Base-by-base conservation (phyloP, 2,329 filamentous ascomycete species). In the Claviceps monticola region DNA sequence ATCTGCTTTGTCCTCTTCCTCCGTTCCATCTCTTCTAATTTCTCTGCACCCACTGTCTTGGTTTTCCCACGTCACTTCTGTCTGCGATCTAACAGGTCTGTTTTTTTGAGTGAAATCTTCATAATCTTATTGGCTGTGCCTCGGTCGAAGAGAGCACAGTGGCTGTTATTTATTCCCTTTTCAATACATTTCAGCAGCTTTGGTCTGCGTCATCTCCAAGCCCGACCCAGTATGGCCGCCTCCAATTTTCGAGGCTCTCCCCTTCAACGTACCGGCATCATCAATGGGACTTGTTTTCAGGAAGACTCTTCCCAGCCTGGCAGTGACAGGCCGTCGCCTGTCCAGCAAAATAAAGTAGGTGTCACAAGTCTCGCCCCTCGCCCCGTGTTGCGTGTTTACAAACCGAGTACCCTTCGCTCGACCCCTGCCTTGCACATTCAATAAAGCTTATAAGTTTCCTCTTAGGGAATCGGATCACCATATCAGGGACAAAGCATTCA, bases 401-500 rank as follows among this genome's bases (percentile, higher is more conserved):
- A 34, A 11, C 6, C 23, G 29, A 34, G 16, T 45, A n/a, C 3
- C 44, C 19, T 46, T 34, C 29, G 4, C 13, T 13, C 29, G 3
- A 11, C 13, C 11, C 4, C 6, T 9, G 16, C 39, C 11, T 43
- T 13, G 13, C 19, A 43, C 11, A 43, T 13, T 43, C 29, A 37
- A 14, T 19, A 43, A 29, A 13, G 23, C 21, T 42, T 42, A 49
- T 39, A 23, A 11, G 42, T 19, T 41, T 45, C 19, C 16, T 4
- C 11, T 52, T 52, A 66, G 57, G 60, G 61, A 19, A 53, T 52
- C 26, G 53, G 52, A 39, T 51, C 57, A 23, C 47, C 19, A n/a
- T 41, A 53, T 9, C 46, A 58, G 2, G 54, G 57, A 48, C 74
- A 73, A 57, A 63, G 66, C n/a, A 64, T 74, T 34, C 65, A 69